Evolutionary conservation across 2,329 filamentous ascomycete genomes (phyloP), one percentile per base, ranked within the genome.

Genomic region (Scopulariopsis brevicaulis): DNA sequence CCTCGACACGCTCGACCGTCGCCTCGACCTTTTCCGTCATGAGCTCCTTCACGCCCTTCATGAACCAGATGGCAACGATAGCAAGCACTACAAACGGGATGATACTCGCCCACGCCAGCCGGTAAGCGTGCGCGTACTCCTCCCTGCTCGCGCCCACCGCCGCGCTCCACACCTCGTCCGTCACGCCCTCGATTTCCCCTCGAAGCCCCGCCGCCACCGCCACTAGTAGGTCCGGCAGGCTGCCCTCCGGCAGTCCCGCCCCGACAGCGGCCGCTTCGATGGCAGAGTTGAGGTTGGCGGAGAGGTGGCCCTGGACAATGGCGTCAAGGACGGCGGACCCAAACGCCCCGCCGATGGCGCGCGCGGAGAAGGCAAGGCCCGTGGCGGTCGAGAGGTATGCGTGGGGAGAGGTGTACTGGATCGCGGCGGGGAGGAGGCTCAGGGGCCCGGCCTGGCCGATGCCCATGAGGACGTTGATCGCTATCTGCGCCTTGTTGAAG

Each of bases 21-120:
- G 77, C 77, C 65, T 80, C 77, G 4, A 80, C 73, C 65, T 77
- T 74, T 61, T 80, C 77, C 18, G 77, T 80, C 77, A 80, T 80
- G 53, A 79, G 65, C 53, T 79, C 75, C 60, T 72, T 73, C 0
- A 80, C 77, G 0, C 75, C 75, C 55, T 73, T 74, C 64, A 79
- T 62, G 57, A 73, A 71, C 14, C 66, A 68, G 5, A 80, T 71
- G 0, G 73, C 70, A 1, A 74, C 67, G 4, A 77, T 66, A 1
- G 76, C 77, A 25, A 80, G 62, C 4, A 78, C 74, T 2, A 79
- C 73, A 64, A 81, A 80, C 0, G 78, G 77, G 11, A 79, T 74
- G 22, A 80, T 70, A 54, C 73, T 77, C 8, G 73, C 66, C 76
- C 77, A 80, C 0, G 76, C 78, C 48, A 79, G 62, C 8, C 75